Percentiles rank a stretch among this genome's conserved stretches.
Conservation (phyloP, 306 rosid genomes). For the Prunus dulcis region DNA sequence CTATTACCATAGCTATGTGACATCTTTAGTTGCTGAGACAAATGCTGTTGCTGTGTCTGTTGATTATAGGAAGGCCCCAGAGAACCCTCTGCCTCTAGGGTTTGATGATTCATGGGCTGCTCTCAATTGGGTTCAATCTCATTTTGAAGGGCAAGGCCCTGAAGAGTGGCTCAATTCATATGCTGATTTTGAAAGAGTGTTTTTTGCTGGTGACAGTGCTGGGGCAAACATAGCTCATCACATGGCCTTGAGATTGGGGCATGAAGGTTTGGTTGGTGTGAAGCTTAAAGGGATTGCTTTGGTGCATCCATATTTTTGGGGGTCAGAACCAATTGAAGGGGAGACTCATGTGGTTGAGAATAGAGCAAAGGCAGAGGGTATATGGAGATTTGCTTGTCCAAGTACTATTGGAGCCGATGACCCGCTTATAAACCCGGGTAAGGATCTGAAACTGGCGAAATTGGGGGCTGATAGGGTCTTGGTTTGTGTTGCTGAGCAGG, state of each 20-base stretch:
- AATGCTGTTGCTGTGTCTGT: conserved; percentile 58
- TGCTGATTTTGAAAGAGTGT: conserved; percentile 46
- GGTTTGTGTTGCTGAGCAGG: conserved; percentile 54
- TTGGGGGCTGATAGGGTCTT: conserved; percentile 39
- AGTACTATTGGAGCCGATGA: conserved; percentile 45
- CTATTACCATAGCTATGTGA: conserved; percentile 40
- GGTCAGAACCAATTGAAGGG: conserved; percentile 35
- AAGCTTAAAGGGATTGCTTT: conserved; percentile 40
- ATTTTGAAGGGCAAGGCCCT: conserved; percentile 39
- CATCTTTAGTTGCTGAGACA: conserved; percentile 35
- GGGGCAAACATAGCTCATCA: conserved; percentile 63
- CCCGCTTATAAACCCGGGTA: conserved; percentile 53
- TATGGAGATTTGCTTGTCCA: conserved; percentile 57
- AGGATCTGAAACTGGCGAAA: conserved; percentile 41
- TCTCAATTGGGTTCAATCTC: conserved; percentile 60
- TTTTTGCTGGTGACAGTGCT: conserved; percentile 67
- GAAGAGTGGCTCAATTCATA: conserved; percentile 51
- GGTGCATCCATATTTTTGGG: conserved; percentile 71
- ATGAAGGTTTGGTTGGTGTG: conserved; percentile 35
- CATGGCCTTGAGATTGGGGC: conserved; percentile 47
- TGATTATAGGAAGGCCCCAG: conserved; percentile 66
- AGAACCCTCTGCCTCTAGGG: conserved; percentile 51
- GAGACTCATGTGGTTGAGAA: conserved; percentile 23
- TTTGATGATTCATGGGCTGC: conserved; percentile 65
- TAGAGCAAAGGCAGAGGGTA: neutral